Percentiles rank a stretch among this genome's conserved stretches.
These are phyloP conservation scores for Phytophthora pisi DNA, from an alignment of 352 stramenopile species.

Conservation along the genomic window DNA sequence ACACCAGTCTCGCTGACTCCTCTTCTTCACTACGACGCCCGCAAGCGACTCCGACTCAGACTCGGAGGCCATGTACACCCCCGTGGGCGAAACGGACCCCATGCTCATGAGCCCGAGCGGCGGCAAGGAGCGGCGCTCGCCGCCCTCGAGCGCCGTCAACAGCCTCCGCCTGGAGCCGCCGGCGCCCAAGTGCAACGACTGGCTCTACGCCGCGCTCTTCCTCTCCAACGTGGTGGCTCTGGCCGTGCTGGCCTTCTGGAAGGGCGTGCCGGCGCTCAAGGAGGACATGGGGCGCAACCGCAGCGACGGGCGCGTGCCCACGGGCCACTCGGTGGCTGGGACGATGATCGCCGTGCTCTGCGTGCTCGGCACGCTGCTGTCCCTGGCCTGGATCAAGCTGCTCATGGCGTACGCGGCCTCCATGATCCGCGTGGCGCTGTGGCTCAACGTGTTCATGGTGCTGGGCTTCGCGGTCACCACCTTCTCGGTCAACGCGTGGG, in stretches of 20 bases:
- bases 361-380: conserved; percentile 57
- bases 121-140: conserved; percentile 38
- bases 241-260: conserved; percentile 67
- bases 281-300: conserved; percentile 40
- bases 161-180: conserved; percentile 69
- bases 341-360: conserved; percentile 58
- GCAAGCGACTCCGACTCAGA: conserved; percentile 32
- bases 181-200: conserved; percentile 75
- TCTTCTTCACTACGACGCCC: not conserved
- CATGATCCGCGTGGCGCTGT: conserved; percentile 84
- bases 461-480: conserved; percentile 66
- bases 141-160: conserved; percentile 33
- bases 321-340: conserved; percentile 59
- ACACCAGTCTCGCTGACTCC: not conserved
- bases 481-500: conserved; percentile 69
- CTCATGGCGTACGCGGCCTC: conserved; percentile 74
- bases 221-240: conserved; percentile 65
- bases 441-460: conserved; percentile 80
- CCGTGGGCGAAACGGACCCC: conserved; percentile 70
- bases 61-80: conserved; percentile 70
- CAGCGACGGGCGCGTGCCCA: conserved; percentile 28
- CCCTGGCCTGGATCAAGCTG: conserved; percentile 77
- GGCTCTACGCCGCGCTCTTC: conserved; percentile 75
- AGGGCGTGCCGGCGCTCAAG: conserved; percentile 64
- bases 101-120: conserved; percentile 65